Conservation (phyloP, 805 yeast species). For the Komagataella kurtzmanii region DNA sequence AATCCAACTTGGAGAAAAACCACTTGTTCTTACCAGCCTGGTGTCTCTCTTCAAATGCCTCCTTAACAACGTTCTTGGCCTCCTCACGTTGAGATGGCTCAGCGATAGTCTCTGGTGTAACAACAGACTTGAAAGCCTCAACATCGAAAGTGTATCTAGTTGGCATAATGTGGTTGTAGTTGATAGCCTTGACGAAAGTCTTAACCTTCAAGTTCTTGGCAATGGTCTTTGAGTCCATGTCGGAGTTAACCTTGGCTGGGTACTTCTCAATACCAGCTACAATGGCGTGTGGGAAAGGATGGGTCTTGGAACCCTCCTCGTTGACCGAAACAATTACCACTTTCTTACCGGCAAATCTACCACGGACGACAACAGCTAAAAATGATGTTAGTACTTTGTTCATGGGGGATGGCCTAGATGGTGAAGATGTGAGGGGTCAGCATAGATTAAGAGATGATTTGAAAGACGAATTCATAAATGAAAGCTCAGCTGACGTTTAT, state of each 20-base stretch:
- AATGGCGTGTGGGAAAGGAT: constrained; percentile 98
- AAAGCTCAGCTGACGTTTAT: too few species aligned
- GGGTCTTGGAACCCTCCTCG: constrained; percentile 97
- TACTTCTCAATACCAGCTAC: constrained; percentile 99
- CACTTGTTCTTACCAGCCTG: constrained; percentile 99
- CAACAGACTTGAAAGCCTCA: constrained; percentile 84
- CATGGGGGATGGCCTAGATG: background rate
- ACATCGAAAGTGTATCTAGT: constrained; percentile 98
- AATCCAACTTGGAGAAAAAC: constrained; percentile 85
- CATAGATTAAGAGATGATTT: background rate
- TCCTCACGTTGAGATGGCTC: constrained; percentile 98
- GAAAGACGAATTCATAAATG: background rate
- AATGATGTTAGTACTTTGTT: constrained; percentile 18
- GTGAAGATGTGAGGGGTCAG: background rate
- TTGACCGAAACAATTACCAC: constrained; percentile 97
- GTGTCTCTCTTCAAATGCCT: constrained; percentile 99
- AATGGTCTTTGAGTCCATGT: constrained; percentile 89
- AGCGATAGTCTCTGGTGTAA: constrained; percentile 85
- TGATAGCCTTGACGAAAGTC: constrained; percentile 97
- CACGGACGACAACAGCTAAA: constrained; percentile 95
- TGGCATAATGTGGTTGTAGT: constrained; percentile 99
- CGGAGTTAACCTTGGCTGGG: constrained; percentile 93
- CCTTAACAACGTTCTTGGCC: constrained; percentile 97
- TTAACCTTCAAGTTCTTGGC: constrained; percentile 96
- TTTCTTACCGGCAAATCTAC: constrained; percentile 99